These are phyloP conservation scores for Potentilla sterilis DNA, from an alignment of 306 rosid genomes.

Conservation along the genomic window DNA sequence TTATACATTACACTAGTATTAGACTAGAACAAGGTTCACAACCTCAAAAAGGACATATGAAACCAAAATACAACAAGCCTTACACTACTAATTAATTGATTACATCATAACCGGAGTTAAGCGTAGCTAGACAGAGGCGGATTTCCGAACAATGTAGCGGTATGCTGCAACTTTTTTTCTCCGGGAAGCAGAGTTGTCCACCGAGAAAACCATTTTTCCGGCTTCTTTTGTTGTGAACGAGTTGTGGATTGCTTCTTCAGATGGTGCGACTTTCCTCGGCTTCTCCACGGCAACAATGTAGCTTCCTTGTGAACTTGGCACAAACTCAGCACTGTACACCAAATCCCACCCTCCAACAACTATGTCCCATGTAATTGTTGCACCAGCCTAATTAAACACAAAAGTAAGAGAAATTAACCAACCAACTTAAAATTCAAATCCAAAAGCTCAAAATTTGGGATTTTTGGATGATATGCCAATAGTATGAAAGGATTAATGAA, in stretches of 20 bases:
- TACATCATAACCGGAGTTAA: neutral
- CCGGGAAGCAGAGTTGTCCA: slow-evolving; percentile 75
- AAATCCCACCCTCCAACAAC: slow-evolving; percentile 98
- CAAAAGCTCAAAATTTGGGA: neutral
- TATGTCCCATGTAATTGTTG: slow-evolving; percentile 91
- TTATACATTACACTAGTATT: slow-evolving; percentile 39
- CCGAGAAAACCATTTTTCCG: slow-evolving; percentile 76
- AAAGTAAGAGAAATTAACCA: neutral
- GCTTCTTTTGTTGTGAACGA: slow-evolving; percentile 66
- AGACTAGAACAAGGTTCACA: slow-evolving; percentile 35
- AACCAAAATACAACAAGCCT: slow-evolving; percentile 13
- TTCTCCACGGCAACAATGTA: slow-evolving; percentile 80
- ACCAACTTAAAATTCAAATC: neutral
- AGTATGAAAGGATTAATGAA: slow-evolving; percentile 5
- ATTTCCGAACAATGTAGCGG: slow-evolving; percentile 72
- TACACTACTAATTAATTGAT: neutral
- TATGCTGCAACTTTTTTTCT: slow-evolving; percentile 87
- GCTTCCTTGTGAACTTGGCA: slow-evolving; percentile 70
- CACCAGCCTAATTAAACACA: slow-evolving; percentile 60
- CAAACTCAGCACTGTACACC: slow-evolving; percentile 90
- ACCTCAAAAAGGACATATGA: slow-evolving; percentile 16
- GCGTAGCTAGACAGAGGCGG: slow-evolving; percentile 21
- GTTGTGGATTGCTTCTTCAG: slow-evolving; percentile 84
- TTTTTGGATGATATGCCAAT: too few relatives aligned
- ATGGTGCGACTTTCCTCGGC: slow-evolving; percentile 51